Evolutionary conservation across 2,329 filamentous ascomycete species (phyloP).

Genomic region (Aureobasidium namibiae): DNA sequence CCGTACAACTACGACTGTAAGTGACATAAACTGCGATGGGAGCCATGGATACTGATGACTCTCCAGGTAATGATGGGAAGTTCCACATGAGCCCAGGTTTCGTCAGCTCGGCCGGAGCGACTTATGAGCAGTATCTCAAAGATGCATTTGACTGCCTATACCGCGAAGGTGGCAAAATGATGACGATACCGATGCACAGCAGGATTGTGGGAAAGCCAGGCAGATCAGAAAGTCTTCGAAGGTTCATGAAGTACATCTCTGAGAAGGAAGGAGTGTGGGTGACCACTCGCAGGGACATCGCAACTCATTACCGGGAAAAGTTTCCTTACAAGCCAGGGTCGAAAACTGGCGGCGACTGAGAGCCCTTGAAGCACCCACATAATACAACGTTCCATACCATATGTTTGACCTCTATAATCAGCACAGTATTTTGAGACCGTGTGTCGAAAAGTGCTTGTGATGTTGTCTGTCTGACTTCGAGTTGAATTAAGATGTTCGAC

Average conservation of each 20-base stretch:
- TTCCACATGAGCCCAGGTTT: constrained; percentile 39
- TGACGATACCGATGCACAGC: constrained; percentile 35
- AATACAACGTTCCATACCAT: background rate
- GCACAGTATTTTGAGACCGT: too few relatives aligned
- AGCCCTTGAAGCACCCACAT: background rate
- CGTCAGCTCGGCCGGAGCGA: constrained; percentile 29
- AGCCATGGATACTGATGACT: background rate
- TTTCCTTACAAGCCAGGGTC: constrained; percentile 29
- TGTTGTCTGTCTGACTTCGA: background rate
- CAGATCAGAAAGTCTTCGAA: constrained; percentile 31
- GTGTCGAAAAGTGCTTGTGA: too few relatives aligned
- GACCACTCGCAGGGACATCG: constrained; percentile 35
- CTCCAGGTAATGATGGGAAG: constrained; percentile 33
- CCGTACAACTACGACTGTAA: constrained; percentile 43
- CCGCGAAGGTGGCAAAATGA: constrained; percentile 35
- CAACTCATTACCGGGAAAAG: constrained; percentile 30
- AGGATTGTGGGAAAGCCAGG: constrained; percentile 36
- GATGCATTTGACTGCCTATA: constrained; percentile 34
- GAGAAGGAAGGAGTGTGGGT: constrained; percentile 38
- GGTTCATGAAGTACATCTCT: constrained; percentile 32
- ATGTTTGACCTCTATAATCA: background rate
- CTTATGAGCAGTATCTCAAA: constrained; percentile 35
- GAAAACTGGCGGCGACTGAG: background rate
- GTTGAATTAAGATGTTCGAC: too few relatives aligned
- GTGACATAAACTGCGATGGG: background rate